These are phyloP conservation scores for Vickermania ingenoplastis DNA, from an alignment of 208 protist species.

Conservation along the genomic window DNA sequence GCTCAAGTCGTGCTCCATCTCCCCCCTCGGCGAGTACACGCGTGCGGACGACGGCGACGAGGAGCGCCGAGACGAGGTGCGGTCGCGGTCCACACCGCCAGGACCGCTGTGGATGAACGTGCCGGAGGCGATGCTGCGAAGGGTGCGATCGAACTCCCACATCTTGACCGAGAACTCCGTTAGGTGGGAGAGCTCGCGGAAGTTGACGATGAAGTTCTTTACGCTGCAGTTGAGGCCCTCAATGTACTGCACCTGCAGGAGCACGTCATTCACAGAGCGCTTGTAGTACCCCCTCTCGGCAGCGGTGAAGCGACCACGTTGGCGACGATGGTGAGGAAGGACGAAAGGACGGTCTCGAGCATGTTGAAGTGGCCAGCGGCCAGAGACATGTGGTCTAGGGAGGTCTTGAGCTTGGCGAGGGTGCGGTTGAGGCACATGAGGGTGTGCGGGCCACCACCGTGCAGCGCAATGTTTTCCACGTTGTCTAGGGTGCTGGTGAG, in stretches of 20 bases:
- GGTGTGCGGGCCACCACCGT: conserved; percentile 50
- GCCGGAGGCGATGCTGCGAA: conserved; percentile 58
- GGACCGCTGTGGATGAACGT: conserved; percentile 29
- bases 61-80: conserved; percentile 2
- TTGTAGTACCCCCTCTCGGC: conserved; percentile 20
- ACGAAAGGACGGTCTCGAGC: conserved; percentile 58
- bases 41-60: conserved; percentile 13
- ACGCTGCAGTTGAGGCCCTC: conserved; percentile 72
- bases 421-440: conserved; percentile 41
- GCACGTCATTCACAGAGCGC: conserved; percentile 46
- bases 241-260: conserved; percentile 73
- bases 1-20: conserved; percentile 7
- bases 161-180: conserved; percentile 71
- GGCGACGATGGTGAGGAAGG: conserved; percentile 44
- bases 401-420: conserved; percentile 46
- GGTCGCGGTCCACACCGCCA: not conserved
- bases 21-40: conserved; percentile 23
- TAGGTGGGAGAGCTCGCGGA: conserved; percentile 77
- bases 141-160: conserved; percentile 67
- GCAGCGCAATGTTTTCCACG: conserved; percentile 81
- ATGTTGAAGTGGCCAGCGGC: conserved; percentile 66
- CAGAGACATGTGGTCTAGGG: conserved; percentile 71
- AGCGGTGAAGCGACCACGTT: conserved; percentile 47
- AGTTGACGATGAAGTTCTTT: conserved; percentile 81
- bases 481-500: conserved; percentile 52